Conservation (phyloP, 306 rosid genomes). For the Dryas alaskensis region DNA sequence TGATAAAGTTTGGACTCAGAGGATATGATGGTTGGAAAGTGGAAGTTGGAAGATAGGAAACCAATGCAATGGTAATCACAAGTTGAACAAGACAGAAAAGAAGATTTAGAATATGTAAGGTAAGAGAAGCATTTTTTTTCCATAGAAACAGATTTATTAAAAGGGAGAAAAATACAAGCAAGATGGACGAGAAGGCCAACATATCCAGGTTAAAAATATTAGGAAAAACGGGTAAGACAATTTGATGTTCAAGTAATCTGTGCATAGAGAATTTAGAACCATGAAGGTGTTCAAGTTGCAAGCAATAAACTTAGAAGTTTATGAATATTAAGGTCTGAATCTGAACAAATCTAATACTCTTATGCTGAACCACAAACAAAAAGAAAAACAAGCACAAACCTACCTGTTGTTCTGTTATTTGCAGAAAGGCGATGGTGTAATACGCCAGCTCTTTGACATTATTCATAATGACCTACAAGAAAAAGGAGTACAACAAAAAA, state of each 20-base stretch:
- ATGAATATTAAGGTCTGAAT: not conserved
- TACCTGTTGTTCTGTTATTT: slow-evolving; percentile 90
- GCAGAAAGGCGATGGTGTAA: slow-evolving; percentile 86
- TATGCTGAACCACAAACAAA: slow-evolving; percentile 2
- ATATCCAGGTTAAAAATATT: not conserved
- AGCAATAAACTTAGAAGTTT: not conserved
- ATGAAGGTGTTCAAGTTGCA: not conserved
- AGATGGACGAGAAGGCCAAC: not conserved
- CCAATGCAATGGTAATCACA: too few species aligned
- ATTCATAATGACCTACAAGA: slow-evolving; percentile 50
- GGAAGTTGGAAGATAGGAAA: too few species aligned
- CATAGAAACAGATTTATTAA: not conserved
- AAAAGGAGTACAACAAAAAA: slow-evolving; percentile 7
- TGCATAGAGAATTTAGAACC: not conserved
- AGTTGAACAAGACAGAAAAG: too few species aligned
- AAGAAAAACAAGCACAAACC: not conserved
- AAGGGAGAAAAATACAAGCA: not conserved
- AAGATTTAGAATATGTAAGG: too few species aligned
- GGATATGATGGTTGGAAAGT: too few species aligned
- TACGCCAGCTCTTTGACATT: slow-evolving; percentile 79
- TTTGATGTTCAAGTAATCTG: not conserved
- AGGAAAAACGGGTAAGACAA: not conserved
- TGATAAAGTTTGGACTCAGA: too few species aligned
- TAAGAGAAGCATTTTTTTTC: not conserved
- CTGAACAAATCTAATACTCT: slow-evolving; percentile 9